Evolutionary conservation across 1,284 basidiomycete species (phyloP), one percentile per base, ranked within the genome.

Genomic region (Salmacisia buchloeana): DNA sequence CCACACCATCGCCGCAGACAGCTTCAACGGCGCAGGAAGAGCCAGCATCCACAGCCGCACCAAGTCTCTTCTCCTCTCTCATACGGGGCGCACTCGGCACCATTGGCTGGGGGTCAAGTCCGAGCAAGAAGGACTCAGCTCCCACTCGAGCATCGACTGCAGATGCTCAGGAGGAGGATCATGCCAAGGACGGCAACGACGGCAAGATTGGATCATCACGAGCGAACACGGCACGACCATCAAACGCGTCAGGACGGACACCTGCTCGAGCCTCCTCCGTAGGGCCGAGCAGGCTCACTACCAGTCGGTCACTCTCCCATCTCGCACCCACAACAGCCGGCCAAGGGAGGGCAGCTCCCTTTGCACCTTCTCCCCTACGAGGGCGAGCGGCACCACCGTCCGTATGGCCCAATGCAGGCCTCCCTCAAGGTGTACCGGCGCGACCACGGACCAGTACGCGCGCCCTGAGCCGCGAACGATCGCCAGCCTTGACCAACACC

Each of bases 271-370:
- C 49, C 18, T n/a, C 49, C 49, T 54, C 49, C 9, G 46, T 27
- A 27, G 25, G 46, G 29, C 27, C n/a, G n/a, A n/a, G n/a, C n/a
- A n/a, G 29, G 21, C 49, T 54, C 15, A 54, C 49, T 31, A 31
- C 49, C 13, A 54, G 49, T 33, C 49, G 49, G 15, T 54, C 49
- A 2, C 49, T 54, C 49, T 54, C 49, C 33, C 49, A 54, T n/a
- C 49, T 54, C 49, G 49, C 41, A 7, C 41, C 41, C n/a, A n/a
- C n/a, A n/a, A n/a, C n/a, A n/a, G n/a, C n/a, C 6, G 41, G 12
- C 23, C 49, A 15, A 2, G 29, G 49, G 5, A 54, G 25, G 3
- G 23, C 29, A 33, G 27, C 49, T 33, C 27, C 49, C 13, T 54
- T 13, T 29, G 41, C 41, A 43, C 41, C 41, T 7, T 43, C 41